Evolutionary conservation across 163 green algal species (phyloP).

Genomic region (Scenedesmus sp.): DNA sequence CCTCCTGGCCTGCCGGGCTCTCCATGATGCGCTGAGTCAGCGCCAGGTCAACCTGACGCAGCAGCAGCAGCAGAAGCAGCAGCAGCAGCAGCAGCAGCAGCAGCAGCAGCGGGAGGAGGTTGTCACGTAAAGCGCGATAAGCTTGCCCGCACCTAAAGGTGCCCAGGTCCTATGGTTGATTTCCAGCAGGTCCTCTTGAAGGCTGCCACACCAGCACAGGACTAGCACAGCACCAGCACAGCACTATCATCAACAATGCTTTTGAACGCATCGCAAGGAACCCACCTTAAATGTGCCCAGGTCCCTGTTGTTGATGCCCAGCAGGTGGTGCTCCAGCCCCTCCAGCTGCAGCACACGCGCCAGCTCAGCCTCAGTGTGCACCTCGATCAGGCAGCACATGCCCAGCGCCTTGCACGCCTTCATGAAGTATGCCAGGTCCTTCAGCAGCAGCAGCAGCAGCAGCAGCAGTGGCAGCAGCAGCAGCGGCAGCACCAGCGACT

Average conservation of each 20-base stretch:
- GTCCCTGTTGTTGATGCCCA: constrained; percentile 99
- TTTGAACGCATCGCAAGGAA: neutral
- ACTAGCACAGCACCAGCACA: neutral
- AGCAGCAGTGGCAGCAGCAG: neutral
- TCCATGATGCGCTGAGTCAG: constrained; percentile 92
- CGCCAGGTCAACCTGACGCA: constrained; percentile 82
- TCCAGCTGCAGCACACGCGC: constrained; percentile 90
- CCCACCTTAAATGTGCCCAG: constrained; percentile 94
- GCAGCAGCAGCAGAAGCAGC: neutral
- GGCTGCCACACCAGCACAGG: too few relatives aligned
- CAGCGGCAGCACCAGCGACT: neutral
- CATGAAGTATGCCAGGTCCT: constrained; percentile 87
- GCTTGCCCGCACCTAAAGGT: neutral
- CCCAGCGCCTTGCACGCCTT: constrained; percentile 76
- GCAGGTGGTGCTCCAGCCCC: constrained; percentile 83
- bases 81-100: neutral
- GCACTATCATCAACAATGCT: neutral
- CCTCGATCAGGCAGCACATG: constrained; percentile 92
- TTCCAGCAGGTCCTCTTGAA: too few relatives aligned
- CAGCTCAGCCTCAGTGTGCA: constrained; percentile 95
- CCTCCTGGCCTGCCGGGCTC: constrained; percentile 79
- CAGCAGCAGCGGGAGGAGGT: neutral
- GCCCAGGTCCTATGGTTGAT: too few relatives aligned
- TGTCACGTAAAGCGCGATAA: neutral
- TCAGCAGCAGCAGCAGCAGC: neutral